phyloP scores from a whole-genome alignment of 495 filamentous ascomycete genomes.

The Penicillium manginii region DNA sequence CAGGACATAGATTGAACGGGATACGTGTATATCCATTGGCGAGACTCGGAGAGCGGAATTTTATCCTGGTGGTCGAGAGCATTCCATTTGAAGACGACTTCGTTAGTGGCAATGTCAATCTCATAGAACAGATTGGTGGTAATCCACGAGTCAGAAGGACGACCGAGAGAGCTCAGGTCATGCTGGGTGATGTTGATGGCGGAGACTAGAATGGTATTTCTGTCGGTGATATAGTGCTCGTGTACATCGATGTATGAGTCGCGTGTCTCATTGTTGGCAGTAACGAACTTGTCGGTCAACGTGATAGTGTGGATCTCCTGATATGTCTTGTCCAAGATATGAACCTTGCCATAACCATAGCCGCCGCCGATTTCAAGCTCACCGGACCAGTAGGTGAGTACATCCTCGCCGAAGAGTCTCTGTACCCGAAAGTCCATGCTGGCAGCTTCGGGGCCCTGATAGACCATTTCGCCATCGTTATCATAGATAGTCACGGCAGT shows the following conservation, averaged over 20 bases:
- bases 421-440: slow-evolving; percentile 25
- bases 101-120: slow-evolving; percentile 39
- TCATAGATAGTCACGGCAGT: slow-evolving; percentile 24
- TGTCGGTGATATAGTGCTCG: slow-evolving; percentile 40
- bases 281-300: slow-evolving; percentile 16
- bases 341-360: slow-evolving; percentile 34
- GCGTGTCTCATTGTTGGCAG: neutral
- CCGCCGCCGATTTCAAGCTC: slow-evolving; percentile 13
- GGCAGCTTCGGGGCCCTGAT: slow-evolving; percentile 20
- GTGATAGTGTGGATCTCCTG: slow-evolving; percentile 37
- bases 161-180: slow-evolving; percentile 43
- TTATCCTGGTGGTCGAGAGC: slow-evolving; percentile 29
- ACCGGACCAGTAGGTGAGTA: slow-evolving; percentile 30
- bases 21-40: neutral
- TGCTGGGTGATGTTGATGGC: slow-evolving; percentile 46
- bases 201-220: slow-evolving; percentile 53
- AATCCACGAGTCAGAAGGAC: slow-evolving; percentile 42
- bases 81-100: slow-evolving; percentile 38
- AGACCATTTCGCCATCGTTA: slow-evolving; percentile 27
- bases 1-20: slow-evolving; percentile 24
- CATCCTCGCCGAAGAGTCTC: slow-evolving; percentile 26
- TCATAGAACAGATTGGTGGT: slow-evolving; percentile 51
- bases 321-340: slow-evolving; percentile 47
- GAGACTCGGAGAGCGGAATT: slow-evolving; percentile 14
- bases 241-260: slow-evolving; percentile 35